phyloP scores from a whole-genome alignment of 2,329 filamentous ascomycete genomes.

The Tolypocladium endophyticum region DNA sequence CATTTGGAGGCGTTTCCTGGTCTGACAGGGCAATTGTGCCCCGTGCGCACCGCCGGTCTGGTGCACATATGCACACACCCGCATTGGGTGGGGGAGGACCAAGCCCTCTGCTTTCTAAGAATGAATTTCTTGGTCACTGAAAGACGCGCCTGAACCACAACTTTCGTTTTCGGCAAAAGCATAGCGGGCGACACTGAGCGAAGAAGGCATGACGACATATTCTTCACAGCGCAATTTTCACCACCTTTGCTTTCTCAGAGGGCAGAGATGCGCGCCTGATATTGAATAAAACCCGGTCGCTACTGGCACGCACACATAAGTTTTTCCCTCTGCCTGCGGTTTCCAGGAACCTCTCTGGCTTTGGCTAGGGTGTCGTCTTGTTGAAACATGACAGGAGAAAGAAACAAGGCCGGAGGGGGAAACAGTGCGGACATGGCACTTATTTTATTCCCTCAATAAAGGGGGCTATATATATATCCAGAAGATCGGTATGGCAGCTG shows the following conservation, averaged over 20 bases:
- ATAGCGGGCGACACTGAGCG: background rate
- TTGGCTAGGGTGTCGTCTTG: background rate
- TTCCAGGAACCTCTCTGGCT: background rate
- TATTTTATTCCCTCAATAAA: background rate
- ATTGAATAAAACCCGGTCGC: background rate
- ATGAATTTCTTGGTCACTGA: background rate
- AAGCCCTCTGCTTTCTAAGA: background rate
- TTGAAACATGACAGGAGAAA: background rate
- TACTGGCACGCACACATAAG: background rate
- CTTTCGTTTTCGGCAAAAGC: background rate
- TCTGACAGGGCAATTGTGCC: background rate
- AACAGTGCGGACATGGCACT: background rate
- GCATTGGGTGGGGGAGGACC: background rate
- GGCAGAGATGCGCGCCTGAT: background rate
- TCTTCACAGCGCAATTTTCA: background rate
- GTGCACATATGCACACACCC: background rate
- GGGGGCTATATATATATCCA: background rate
- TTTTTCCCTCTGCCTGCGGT: background rate
- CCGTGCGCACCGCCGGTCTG: background rate
- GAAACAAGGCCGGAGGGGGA: background rate
- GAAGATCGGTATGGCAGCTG: background rate
- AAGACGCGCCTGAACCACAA: background rate
- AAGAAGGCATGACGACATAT: background rate
- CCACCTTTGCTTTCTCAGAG: background rate
- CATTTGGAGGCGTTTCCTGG: background rate